Evolutionary conservation across 2,329 filamentous ascomycete genomes (phyloP), one percentile per base, ranked within the genome.

Genomic region (Apiospora pterosperma): DNA sequence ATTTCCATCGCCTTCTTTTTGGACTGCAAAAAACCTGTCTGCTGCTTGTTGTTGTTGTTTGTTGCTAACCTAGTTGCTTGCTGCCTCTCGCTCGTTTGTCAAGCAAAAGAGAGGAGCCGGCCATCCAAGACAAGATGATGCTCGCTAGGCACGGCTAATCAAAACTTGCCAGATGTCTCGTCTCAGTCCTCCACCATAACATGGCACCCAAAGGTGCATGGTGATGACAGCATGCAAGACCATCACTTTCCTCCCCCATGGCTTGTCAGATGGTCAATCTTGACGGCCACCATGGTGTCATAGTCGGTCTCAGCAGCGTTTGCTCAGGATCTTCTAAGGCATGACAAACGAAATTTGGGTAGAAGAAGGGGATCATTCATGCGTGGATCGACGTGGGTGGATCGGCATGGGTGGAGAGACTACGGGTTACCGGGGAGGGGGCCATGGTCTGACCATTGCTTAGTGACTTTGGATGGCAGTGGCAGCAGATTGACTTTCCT

Each of bases 321-420:
- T 55, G 48, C 16, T 55, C 48, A 41, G 36, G 36, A 60, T 38
- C 38, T n/a, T 3, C 12, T 12, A 41, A 41, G 60, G 60, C 60
- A 62, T 62, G 36, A 62, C 28, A 44, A 42, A 44, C 41, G 41
- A 41, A 42, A 39, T 62, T 44, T 42, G 60, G 60, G 36, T 62
- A 36, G 28, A 41, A 19, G 41, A 34, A 44, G 60, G 41, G 38
- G 60, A 44, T 62, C 60, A 62, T 62, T 62, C 60, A 62, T 62
- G 60, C 60, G 60, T 36, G 48, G 48, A 55, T n/a, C 48, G 28
- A 7, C 1, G 48, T 8, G 5, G 48, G 48, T 34, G 48, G 48
- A n/a, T n/a, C n/a, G n/a, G 28, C 28, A n/a, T 34, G 16, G 28
- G 48, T 55, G 44, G 44, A n/a, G n/a, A n/a, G 25, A 52, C 44